Base-by-base conservation (phyloP, 2,329 filamentous ascomycete genomes). In the Penicillium sumatraense region DNA sequence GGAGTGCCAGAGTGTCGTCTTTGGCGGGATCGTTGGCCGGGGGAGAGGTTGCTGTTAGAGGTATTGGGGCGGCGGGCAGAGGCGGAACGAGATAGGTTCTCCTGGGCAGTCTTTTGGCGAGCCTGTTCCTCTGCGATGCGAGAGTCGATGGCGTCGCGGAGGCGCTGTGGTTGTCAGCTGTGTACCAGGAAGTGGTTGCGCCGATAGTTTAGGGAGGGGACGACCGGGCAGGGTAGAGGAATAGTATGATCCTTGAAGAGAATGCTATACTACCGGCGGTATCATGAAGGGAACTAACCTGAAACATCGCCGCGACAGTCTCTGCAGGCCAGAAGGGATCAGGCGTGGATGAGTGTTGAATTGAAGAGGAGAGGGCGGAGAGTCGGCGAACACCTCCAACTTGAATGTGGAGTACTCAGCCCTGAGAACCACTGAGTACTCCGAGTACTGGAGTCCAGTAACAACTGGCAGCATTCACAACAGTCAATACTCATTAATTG, bases 81-180 rank as follows among this genome's bases (percentile, higher is more conserved):
- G 66, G 71, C 70, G 65, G 82, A 75, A 49, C 80, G 78, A 5
- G 80, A 63, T 47, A 72, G 54, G n/a, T 66, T 70, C 24, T 77
- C 72, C 59, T 80, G 67, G 36, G 77, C 65, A 48, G 80, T 75
- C 68, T 84, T 84, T 71, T 92, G 89, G 55, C 90, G 89, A 54
- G 91, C 89, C 76, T 96, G 91, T 77, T 97, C 93, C 78, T 96
- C 91, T 68, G 91, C 90, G 68, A 97, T 95, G 68, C 89, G 89
- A 67, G 87, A 87, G 72, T 96, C 90, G 72, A 96, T 91, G 56
- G 89, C 89, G 68, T 89, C 90, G 78, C 91, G 90, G 66, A 96
- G 81, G 80, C 90, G 86, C 89, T 95, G 71, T 16, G 24, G 44
- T 46, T 48, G 48, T 48, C 16, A 51, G 33, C 35, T 42, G n/a